Evolutionary conservation across 2,329 filamentous ascomycete genomes (phyloP), one percentile per base, ranked within the genome.

Genomic region (Xylariales sp.): DNA sequence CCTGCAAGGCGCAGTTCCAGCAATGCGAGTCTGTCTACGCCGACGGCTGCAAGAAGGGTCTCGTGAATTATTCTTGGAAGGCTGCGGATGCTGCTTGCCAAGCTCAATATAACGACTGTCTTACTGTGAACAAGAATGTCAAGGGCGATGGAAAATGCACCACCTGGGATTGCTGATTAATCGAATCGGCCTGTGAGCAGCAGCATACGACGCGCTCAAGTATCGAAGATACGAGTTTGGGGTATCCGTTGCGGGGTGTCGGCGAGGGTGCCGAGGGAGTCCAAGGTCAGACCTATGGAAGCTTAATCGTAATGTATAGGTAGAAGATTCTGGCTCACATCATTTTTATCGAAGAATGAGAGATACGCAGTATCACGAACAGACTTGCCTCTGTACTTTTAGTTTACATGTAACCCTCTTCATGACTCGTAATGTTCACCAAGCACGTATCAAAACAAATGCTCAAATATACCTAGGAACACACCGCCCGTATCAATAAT

Each of bases 1-100:
- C 86, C 36, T 88, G 86, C 80, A 80, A 84, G 77, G 78, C 80
- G 59, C 86, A 88, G 79, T 85, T 83, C 75, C 74, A 82, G 43
- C 76, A 82, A 62, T 88, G 86, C 75, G 72, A 81, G 30, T 75
- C 75, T 48, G 81, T 82, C 46, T 88, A 88, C 72, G 84, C 82
- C 64, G 75, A 85, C 76, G 81, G 83, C 49, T 87, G 85, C 79
- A 79, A 80, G 72, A 64, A 67, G 12, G 62, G 66, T 16, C 56
- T 67, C 49, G 78, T 78, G 73, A 56, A 18, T 3, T 75, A 78
- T 53, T 73, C 61, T 30, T 77, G 74, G 54, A 66, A 56, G 9
- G 69, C 63, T 9, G 82, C 82, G 10, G 72, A 66, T 23, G 74
- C 71, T 61, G 84, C 85, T 75, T 87, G 86, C 76, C 76, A 80